Evolutionary conservation across 495 filamentous ascomycete genomes (phyloP).

Genomic region (Penicillium goetzii): DNA sequence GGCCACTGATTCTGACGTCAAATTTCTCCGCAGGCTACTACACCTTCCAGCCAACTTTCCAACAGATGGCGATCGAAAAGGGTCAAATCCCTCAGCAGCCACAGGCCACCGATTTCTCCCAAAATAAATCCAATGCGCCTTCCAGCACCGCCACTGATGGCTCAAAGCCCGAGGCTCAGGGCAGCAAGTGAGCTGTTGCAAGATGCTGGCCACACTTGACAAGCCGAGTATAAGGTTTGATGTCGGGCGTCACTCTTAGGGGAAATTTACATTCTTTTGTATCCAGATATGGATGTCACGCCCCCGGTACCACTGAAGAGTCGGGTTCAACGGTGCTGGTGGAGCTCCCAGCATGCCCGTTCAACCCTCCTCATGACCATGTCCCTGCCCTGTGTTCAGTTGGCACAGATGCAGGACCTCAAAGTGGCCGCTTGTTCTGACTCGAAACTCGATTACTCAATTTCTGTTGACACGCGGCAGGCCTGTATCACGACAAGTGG

Average conservation of each 20-base stretch:
- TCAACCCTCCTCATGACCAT: background rate
- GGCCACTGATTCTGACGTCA: conserved; percentile 19
- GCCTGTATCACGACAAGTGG: background rate
- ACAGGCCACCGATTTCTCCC: background rate
- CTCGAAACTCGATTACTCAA: background rate
- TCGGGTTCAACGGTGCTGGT: background rate
- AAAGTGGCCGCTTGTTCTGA: background rate
- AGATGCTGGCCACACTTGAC: background rate
- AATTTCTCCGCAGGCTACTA: conserved; percentile 35
- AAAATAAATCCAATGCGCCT: background rate
- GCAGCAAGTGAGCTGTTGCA: background rate
- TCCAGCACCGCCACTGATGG: background rate
- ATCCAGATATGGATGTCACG: background rate
- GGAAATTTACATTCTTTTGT: background rate
- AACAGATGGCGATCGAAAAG: conserved; percentile 29
- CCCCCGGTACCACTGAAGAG: background rate
- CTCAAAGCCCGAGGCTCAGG: conserved; percentile 6
- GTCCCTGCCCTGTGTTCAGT: too few relatives aligned
- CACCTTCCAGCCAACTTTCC: conserved; percentile 36
- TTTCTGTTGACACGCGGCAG: background rate
- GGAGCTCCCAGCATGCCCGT: background rate
- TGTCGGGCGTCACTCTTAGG: background rate
- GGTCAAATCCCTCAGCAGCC: background rate
- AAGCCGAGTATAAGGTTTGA: background rate
- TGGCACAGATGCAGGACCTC: background rate